A percentile compares a stretch with the other conserved stretches of the same genome.
Conservation (phyloP, 805 yeast genomes). For the Hyphopichia homilentoma region DNA sequence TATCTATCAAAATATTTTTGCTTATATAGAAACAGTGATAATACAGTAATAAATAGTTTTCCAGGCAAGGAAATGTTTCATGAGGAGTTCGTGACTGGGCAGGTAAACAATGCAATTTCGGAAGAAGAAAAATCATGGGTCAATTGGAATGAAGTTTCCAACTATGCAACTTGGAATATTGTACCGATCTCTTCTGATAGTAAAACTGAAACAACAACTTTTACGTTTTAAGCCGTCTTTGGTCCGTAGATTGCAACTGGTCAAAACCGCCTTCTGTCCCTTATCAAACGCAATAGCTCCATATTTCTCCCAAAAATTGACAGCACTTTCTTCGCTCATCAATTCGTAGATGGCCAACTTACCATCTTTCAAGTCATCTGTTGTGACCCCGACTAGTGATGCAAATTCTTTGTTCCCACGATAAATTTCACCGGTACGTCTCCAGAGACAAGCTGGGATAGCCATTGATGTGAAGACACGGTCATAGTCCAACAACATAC, state of each 20-base stretch:
- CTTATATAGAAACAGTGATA: no score
- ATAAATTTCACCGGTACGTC: slow-evolving; percentile 94
- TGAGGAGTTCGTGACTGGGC: no score
- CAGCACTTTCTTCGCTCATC: slow-evolving; percentile 95
- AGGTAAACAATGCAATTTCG: no score
- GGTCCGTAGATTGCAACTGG: slow-evolving; percentile 83
- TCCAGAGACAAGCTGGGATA: slow-evolving; percentile 95
- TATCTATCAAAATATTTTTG: no score
- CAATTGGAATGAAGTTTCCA: slow-evolving; percentile 89
- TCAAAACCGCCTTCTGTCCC: slow-evolving; percentile 90
- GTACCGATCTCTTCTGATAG: slow-evolving; percentile 87
- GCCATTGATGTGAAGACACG: slow-evolving; percentile 97
- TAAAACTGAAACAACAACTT: slow-evolving; percentile 91
- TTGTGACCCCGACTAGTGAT: slow-evolving; percentile 79
- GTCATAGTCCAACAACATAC: slow-evolving; percentile 90
- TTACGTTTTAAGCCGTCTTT: slow-evolving; percentile 76
- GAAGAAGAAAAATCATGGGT: no score
- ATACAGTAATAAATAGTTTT: no score
- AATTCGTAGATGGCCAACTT: slow-evolving; percentile 87
- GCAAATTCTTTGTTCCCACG: slow-evolving; percentile 97
- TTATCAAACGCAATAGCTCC: slow-evolving; percentile 96
- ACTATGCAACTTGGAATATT: slow-evolving; percentile 95
- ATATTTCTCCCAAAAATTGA: slow-evolving; percentile 95
- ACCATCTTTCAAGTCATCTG: slow-evolving; percentile 91
- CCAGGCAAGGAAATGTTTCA: no score